Percentiles rank a stretch among this genome's conserved stretches.
Evolutionary conservation across 768 basidiomycete genomes (phyloP).

Genomic region (Leccinum incarnatum): DNA sequence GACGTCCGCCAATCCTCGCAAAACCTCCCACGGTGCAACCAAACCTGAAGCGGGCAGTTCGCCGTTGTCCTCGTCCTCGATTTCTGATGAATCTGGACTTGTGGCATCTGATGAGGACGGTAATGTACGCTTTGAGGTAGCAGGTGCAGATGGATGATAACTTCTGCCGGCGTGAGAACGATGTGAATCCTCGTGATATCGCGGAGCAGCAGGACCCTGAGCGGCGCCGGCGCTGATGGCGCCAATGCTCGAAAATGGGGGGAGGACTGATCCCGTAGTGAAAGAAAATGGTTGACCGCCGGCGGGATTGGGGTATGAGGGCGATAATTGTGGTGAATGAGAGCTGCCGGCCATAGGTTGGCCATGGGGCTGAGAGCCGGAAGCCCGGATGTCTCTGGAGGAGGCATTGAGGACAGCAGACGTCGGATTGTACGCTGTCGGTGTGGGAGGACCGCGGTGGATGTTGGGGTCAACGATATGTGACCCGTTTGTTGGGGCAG

Average conservation of each 20-base stretch:
- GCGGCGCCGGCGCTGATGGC: constrained; percentile 46
- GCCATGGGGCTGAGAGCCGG: constrained; percentile 34
- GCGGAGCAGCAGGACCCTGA: constrained; percentile 53
- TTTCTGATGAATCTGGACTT: constrained; percentile 79
- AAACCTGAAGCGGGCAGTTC: constrained; percentile 80
- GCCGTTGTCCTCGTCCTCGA: constrained; percentile 80
- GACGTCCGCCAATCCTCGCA: constrained; percentile 77
- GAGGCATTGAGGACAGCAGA: constrained; percentile 25
- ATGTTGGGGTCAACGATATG: constrained; percentile 23
- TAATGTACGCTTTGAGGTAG: constrained; percentile 58
- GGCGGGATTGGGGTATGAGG: constrained; percentile 42
- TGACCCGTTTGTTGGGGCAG: constrained; percentile 39
- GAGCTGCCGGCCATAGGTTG: constrained; percentile 39
- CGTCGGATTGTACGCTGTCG: constrained; percentile 26
- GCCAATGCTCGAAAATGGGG: constrained; percentile 70
- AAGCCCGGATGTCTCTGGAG: constrained; percentile 33
- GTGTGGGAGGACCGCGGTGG: constrained; percentile 31
- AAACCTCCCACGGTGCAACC: constrained; percentile 84
- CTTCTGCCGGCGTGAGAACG: constrained; percentile 29
- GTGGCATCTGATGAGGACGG: constrained; percentile 64
- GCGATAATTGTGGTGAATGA: constrained; percentile 42
- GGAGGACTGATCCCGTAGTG: constrained; percentile 53
- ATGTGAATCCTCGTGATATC: constrained; percentile 48
- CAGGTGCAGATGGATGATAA: constrained; percentile 29
- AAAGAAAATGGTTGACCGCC: constrained; percentile 32